phyloP scores from a whole-genome alignment of 2,329 filamentous ascomycete species.

The Sporothrix globosa region DNA sequence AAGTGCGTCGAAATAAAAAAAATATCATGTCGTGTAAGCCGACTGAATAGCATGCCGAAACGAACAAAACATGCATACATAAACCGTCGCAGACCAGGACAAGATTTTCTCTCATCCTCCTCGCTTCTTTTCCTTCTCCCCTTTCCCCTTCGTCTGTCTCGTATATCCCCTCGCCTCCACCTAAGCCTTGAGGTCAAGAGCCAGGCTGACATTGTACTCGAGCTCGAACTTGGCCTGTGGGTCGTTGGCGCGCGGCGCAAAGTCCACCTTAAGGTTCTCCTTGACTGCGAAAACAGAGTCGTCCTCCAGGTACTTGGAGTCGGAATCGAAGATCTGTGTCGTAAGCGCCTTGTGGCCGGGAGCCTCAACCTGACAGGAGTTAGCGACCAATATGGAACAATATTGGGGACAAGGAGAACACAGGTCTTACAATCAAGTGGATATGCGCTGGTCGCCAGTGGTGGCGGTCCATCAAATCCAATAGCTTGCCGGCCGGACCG shows the following conservation, averaged over 20 bases:
- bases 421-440: conserved; percentile 43
- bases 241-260: conserved; percentile 41
- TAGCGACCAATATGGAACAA: too few relatives aligned
- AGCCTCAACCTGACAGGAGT: conserved; percentile 47
- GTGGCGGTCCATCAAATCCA: conserved; percentile 45
- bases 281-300: conserved; percentile 51
- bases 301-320: conserved; percentile 59
- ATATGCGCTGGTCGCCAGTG: conserved; percentile 47
- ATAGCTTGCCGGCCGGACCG: conserved; percentile 42
- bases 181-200: not conserved
- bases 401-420: not conserved
- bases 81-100: not conserved
- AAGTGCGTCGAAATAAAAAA: not conserved
- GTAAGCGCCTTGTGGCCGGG: conserved; percentile 69
- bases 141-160: not conserved
- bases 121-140: not conserved
- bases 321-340: conserved; percentile 69
- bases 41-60: conserved; percentile 4
- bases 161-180: not conserved
- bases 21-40: not conserved
- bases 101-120: not conserved
- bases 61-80: conserved; percentile 13
- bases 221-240: conserved; percentile 42
- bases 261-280: conserved; percentile 45
- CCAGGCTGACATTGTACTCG: conserved; percentile 42